A percentile compares a stretch with the other conserved stretches of the same genome.
phyloP scores from a whole-genome alignment of 225 moss, liverwort and hornwort genomes.

The Neckera pumila region DNA sequence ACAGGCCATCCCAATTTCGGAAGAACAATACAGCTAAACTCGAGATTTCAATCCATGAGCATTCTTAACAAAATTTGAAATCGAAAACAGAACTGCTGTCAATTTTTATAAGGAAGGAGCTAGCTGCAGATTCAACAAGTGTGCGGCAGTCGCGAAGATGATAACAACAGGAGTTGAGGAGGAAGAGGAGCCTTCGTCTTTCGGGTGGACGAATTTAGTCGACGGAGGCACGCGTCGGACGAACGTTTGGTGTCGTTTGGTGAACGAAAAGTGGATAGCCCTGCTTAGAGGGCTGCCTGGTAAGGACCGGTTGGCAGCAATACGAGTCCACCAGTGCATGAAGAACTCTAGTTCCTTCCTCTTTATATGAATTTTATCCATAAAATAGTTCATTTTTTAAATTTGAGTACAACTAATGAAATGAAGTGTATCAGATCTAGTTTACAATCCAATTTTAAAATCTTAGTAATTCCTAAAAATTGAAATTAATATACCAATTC shows the following conservation, averaged over 20 bases:
- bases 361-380: background rate
- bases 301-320: background rate
- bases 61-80: background rate
- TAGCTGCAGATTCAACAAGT: background rate
- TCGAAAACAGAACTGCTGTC: background rate
- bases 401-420: background rate
- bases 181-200: background rate
- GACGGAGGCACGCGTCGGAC: background rate
- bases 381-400: background rate
- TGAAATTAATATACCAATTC: background rate
- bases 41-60: background rate
- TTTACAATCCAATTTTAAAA: background rate
- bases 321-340: background rate
- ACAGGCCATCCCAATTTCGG: slow-evolving; percentile 5
- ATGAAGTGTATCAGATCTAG: background rate
- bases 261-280: slow-evolving; percentile 9
- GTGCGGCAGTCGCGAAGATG: background rate
- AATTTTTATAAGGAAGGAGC: background rate
- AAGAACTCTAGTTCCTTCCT: background rate
- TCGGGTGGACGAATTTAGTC: background rate
- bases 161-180: background rate
- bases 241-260: background rate
- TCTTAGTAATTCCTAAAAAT: background rate
- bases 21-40: background rate
- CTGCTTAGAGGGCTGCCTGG: background rate